Conservation (phyloP, 495 filamentous ascomycete genomes). For the Lasiosphaeris hirsuta region DNA sequence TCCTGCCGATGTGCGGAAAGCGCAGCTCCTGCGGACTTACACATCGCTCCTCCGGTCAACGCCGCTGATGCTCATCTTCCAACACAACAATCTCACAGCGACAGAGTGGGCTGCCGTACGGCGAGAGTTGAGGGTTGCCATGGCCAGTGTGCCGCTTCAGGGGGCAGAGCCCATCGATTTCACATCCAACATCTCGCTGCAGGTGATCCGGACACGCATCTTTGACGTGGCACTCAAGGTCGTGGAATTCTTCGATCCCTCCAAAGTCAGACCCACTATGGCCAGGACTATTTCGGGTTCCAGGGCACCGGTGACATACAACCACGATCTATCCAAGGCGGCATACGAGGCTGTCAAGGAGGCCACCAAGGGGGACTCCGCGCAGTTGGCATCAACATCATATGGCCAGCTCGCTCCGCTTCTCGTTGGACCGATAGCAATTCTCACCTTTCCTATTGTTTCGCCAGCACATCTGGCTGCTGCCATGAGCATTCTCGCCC, state of each 20-base stretch:
- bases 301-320: conserved; percentile 43
- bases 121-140: conserved; percentile 69
- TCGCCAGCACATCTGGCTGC: conserved; percentile 78
- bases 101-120: conserved; percentile 84
- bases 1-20: conserved; percentile 80
- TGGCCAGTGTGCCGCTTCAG: conserved; percentile 53
- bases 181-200: conserved; percentile 61
- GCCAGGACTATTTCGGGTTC: conserved; percentile 31
- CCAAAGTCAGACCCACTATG: conserved; percentile 24
- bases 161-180: conserved; percentile 20
- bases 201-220: conserved; percentile 82
- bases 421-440: conserved; percentile 73
- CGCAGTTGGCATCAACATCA: conserved; percentile 40
- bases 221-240: conserved; percentile 80
- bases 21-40: conserved; percentile 92
- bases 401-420: conserved; percentile 66
- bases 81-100: conserved; percentile 92
- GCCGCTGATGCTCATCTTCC: conserved; percentile 87
- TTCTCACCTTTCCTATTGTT: conserved; percentile 76
- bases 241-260: conserved; percentile 80
- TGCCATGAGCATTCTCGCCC: conserved; percentile 70
- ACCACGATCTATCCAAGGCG: conserved; percentile 70
- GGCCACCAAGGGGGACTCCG: conserved; percentile 40
- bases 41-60: conserved; percentile 87
- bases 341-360: conserved; percentile 60